These are phyloP conservation scores for Penicillium sp. DNA, from an alignment of 2,329 filamentous ascomycete genomes.

Conservation along the genomic window DNA sequence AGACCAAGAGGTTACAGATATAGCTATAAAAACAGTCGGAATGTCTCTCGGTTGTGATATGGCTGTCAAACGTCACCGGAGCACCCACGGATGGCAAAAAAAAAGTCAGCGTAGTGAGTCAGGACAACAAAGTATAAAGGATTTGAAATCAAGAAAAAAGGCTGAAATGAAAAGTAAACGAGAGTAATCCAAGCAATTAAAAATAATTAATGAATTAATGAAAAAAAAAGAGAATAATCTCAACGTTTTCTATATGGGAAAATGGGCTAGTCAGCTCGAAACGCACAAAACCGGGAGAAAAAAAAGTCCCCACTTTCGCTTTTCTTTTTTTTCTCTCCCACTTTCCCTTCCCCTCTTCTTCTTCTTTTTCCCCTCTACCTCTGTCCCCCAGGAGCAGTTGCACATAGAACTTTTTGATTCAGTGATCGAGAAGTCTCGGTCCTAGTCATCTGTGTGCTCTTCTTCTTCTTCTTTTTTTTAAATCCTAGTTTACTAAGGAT, in stretches of 20 bases:
- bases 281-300: conserved; percentile 24
- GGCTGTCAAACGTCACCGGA: conserved; percentile 3
- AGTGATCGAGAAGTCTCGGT: conserved; percentile 46
- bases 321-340: conserved; percentile 28
- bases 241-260: not conserved
- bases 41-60: not conserved
- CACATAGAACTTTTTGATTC: conserved; percentile 38
- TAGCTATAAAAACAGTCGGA: not conserved
- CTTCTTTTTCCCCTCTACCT: conserved; percentile 28
- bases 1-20: not conserved
- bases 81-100: conserved; percentile 2
- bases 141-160: conserved; percentile 9
- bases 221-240: not conserved
- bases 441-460: conserved; percentile 42
- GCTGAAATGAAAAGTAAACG: not conserved
- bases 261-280: conserved; percentile 9
- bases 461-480: conserved; percentile 26
- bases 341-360: conserved; percentile 31
- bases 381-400: conserved; percentile 37
- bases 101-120: conserved; percentile 1
- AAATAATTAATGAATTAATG: not conserved
- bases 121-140: not conserved
- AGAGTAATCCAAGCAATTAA: not conserved
- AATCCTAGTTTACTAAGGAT: conserved; percentile 36
- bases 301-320: conserved; percentile 29